Evolutionary conservation across 768 basidiomycete genomes (phyloP), one percentile per base, ranked within the genome.

Genomic region (Cystobasidium onofrii): DNA sequence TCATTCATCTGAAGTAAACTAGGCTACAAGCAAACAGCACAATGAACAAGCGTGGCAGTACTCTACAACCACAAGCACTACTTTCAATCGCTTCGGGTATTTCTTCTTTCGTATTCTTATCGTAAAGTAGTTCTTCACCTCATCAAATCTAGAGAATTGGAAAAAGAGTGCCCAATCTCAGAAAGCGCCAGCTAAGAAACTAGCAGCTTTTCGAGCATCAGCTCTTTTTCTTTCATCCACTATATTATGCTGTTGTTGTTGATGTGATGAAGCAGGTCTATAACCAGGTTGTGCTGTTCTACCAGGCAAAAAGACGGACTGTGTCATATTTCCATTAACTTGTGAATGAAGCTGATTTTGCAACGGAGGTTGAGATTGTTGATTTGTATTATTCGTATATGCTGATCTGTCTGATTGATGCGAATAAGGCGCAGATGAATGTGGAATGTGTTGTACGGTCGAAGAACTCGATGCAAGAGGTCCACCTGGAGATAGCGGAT

Each of bases 171-270:
- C 9, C 27, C 33, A 6, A 10, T 25, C 12, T 75, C 50, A 75
- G 33, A 75, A 75, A 25, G 54, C 64, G 23, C 66, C 66, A 3
- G 74, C 74, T 36, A 75, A 54, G 57, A 74, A 55, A 52, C 67
- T 46, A 34, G 74, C 74, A 25, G 74, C 74, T 43, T 55, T 52
- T 23, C 71, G 6, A 17, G 71, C 70, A 55, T 75, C 74, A 2
- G 57, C 70, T 20, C 74, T 61, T 61, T 67, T 72, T 20, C 69
- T n/a, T 29, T 75, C 74, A 34, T 75, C 74, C n/a, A 60, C 66
- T 61, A 50, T 25, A 29, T 33, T 57, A 10, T 55, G 33, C 12
- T 29, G 41, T 1, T 12, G 13, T 52, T 54, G 29, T 18, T 46
- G 34, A 17, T 10, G 9, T 9, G 54, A 27, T 39, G 25, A 18